These are phyloP conservation scores for Bolboschoenoplectus hybrid DNA, from an alignment of 202 grass and related monocot genomes.

Conservation along the genomic window DNA sequence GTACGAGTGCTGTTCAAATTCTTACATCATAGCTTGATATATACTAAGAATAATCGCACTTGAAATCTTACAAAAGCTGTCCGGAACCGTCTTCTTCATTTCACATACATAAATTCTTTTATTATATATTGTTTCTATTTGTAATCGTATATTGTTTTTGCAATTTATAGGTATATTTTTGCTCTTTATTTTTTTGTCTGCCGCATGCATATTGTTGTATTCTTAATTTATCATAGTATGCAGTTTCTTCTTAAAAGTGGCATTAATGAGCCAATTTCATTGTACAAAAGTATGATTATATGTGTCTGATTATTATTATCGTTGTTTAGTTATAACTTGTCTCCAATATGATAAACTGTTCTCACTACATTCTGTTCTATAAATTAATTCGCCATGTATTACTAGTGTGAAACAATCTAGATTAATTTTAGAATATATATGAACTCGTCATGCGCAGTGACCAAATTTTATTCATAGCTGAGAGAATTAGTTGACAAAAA, in stretches of 20 bases:
- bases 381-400: background rate
- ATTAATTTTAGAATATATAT: background rate
- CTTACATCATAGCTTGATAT: background rate
- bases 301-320: too few relatives aligned
- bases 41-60: conserved; percentile 35
- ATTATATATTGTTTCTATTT: background rate
- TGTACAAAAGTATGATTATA: background rate
- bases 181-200: background rate
- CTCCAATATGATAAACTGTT: too few relatives aligned
- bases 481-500: too few relatives aligned
- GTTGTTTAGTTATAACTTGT: background rate
- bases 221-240: background rate
- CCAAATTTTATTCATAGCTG: too few relatives aligned
- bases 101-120: background rate
- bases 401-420: background rate
- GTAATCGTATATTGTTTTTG: conserved; percentile 7
- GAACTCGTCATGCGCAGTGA: background rate
- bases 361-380: background rate
- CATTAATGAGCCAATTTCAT: background rate
- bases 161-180: conserved; percentile 14
- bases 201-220: background rate
- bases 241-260: background rate
- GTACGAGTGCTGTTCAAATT: background rate
- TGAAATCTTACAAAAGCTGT: background rate
- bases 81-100: background rate